Percentiles rank a stretch among this genome's conserved stretches.
Conservation (phyloP, 2,329 filamentous ascomycete species). For the Cryphonectria parasitica region DNA sequence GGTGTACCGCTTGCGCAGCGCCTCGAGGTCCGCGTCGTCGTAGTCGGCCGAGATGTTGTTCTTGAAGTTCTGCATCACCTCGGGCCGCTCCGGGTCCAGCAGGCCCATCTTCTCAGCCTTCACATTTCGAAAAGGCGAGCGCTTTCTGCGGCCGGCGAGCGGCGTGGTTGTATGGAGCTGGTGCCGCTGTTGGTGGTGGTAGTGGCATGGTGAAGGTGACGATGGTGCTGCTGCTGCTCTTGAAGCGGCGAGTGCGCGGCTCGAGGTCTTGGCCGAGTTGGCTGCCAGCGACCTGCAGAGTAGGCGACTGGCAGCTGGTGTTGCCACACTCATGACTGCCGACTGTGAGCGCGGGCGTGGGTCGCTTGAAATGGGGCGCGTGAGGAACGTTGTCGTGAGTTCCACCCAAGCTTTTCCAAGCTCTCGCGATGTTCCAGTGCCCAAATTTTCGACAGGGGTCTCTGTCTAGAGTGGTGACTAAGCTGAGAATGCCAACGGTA, state of each 20-base stretch:
- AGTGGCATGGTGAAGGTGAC: slow-evolving; percentile 27
- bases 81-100: slow-evolving; percentile 37
- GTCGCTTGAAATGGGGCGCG: slow-evolving; percentile 9
- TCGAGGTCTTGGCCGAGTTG: slow-evolving; percentile 35
- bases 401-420: background rate
- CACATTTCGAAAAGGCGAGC: slow-evolving; percentile 56
- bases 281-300: slow-evolving; percentile 53
- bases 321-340: slow-evolving; percentile 58
- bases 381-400: slow-evolving; percentile 4
- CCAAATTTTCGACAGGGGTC: slow-evolving; percentile 28
- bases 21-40: slow-evolving; percentile 65
- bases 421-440: slow-evolving; percentile 15
- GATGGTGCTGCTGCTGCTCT: slow-evolving; percentile 29
- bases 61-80: slow-evolving; percentile 49
- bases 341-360: slow-evolving; percentile 14
- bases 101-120: slow-evolving; percentile 57
- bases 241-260: slow-evolving; percentile 30
- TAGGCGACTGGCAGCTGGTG: slow-evolving; percentile 55
- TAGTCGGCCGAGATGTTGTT: slow-evolving; percentile 64
- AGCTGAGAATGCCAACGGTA: background rate
- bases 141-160: slow-evolving; percentile 45
- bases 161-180: slow-evolving; percentile 57
- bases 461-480: slow-evolving; percentile 21
- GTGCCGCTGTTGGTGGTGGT: slow-evolving; percentile 42
- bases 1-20: slow-evolving; percentile 72